Evolutionary conservation across 495 filamentous ascomycete genomes (phyloP), one percentile per base, ranked within the genome.

Genomic region (Penicillium cinerascens): DNA sequence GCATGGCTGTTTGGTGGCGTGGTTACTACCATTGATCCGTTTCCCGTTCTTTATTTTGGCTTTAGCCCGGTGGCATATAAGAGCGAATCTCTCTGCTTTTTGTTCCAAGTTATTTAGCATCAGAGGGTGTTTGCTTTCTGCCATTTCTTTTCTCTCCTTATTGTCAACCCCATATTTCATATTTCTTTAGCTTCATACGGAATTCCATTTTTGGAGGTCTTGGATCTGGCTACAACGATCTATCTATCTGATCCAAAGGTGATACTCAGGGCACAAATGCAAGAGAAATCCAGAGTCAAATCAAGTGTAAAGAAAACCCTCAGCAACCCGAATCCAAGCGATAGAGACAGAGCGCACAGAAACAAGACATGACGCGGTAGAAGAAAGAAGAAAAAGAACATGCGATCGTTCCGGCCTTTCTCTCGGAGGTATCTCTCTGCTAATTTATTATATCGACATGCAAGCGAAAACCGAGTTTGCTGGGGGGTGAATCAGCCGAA

Each of bases 1-100:
- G 93, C 64, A 80, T 97, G 69, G 87, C 86, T 1, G 78, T 97
- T 37, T 97, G 92, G 87, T 96, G 92, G 93, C 85, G 83, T 56
- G 82, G 86, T 1, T 97, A 90, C 83, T 89, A 91, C 53, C 67
- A 72, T 52, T 75, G 61, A 69, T 51, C 18, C 37, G 6, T 11
- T n/a, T 15, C 8, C 42, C 38, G 27, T 52, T 54, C 6, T 21
- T 44, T 51, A 4, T 23, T 21, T 41, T 44, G 35, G 6, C 15
- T 21, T 45, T 55, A 10, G n/a, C 8, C 35, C 53, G 52, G 9
- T 46, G 29, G 36, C 6, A 45, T 38, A 25, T 49, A n/a, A n/a
- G 13, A 29, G 43, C 15, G 22, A 33, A 18, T 21, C 25, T 15
- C 33, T 54, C 38, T 42, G 23, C 40, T 13, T 18, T 22, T 33